Percentiles rank a stretch among this genome's conserved stretches.
These are phyloP conservation scores for Shiraia sp. DNA, from an alignment of 2,329 filamentous ascomycete species.

Conservation along the genomic window DNA sequence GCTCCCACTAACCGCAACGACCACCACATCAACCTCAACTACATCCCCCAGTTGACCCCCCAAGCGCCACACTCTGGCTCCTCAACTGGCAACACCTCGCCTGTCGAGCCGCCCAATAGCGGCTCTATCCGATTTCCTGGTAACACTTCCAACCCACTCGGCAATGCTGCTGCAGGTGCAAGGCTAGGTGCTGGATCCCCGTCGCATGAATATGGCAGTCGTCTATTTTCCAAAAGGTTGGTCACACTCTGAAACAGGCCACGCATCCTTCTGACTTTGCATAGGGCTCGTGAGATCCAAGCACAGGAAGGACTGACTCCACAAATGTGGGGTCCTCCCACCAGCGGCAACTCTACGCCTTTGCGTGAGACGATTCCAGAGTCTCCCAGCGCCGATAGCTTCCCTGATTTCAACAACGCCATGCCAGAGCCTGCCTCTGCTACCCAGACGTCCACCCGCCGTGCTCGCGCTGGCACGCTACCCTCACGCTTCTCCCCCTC, in stretches of 20 bases:
- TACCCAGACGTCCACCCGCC: slow-evolving; percentile 68
- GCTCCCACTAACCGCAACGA: slow-evolving; percentile 78
- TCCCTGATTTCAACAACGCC: slow-evolving; percentile 82
- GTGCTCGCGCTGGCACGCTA: slow-evolving; percentile 91
- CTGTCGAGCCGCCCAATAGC: slow-evolving; percentile 71
- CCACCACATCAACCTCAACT: slow-evolving; percentile 80
- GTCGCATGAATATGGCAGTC: slow-evolving; percentile 80
- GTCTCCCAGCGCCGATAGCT: slow-evolving; percentile 88
- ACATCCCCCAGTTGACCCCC: slow-evolving; percentile 69
- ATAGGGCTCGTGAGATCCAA: slow-evolving; percentile 91
- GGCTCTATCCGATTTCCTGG: slow-evolving; percentile 72
- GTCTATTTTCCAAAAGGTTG: slow-evolving; percentile 92
- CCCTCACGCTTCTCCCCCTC: slow-evolving; percentile 89
- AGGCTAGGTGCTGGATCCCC: slow-evolving; percentile 93
- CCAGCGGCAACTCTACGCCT: slow-evolving; percentile 93
- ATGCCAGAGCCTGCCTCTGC: slow-evolving; percentile 63
- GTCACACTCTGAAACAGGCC: slow-evolving; percentile 46
- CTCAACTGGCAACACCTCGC: slow-evolving; percentile 78
- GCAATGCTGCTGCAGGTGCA: slow-evolving; percentile 57
- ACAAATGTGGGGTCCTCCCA: slow-evolving; percentile 87
- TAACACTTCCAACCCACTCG: slow-evolving; percentile 61
- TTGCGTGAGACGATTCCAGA: slow-evolving; percentile 97
- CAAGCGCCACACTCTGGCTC: slow-evolving; percentile 74
- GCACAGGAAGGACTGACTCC: slow-evolving; percentile 85
- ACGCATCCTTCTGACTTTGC: slow-evolving; percentile 33